Conservation (phyloP, 805 yeast genomes). For the Saturnispora gosingensis region DNA sequence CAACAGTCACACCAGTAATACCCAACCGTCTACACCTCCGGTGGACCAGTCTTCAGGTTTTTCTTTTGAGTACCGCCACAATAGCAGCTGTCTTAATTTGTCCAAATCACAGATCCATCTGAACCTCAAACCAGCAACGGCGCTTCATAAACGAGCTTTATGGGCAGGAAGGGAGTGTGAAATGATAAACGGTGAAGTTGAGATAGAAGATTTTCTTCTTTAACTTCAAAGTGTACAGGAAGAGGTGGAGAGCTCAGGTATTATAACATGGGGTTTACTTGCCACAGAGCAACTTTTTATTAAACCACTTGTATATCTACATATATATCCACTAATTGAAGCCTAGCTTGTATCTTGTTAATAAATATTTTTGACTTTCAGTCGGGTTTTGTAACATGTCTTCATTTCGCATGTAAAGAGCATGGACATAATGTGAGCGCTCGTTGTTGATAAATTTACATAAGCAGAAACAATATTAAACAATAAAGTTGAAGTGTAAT, state of each 20-base stretch:
- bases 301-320: neutral
- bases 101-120: conserved; percentile 9
- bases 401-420: neutral
- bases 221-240: neutral
- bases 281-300: neutral
- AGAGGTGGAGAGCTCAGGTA: neutral
- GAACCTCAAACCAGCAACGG: conserved; percentile 13
- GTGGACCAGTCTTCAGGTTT: neutral
- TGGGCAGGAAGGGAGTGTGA: conserved; percentile 25
- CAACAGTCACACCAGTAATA: neutral
- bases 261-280: neutral
- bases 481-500: neutral
- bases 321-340: neutral
- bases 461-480: neutral
- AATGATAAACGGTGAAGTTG: conserved; percentile 19
- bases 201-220: conserved; percentile 6
- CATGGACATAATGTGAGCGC: neutral
- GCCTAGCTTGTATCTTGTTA: neutral
- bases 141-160: conserved; percentile 25
- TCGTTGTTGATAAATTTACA: neutral
- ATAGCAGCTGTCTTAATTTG: conserved; percentile 21
- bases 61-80: conserved; percentile 23
- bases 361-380: neutral
- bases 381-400: neutral
- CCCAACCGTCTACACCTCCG: neutral